Conservation (phyloP, 2,329 filamentous ascomycete genomes). For the Tolypocladium endophyticum region DNA sequence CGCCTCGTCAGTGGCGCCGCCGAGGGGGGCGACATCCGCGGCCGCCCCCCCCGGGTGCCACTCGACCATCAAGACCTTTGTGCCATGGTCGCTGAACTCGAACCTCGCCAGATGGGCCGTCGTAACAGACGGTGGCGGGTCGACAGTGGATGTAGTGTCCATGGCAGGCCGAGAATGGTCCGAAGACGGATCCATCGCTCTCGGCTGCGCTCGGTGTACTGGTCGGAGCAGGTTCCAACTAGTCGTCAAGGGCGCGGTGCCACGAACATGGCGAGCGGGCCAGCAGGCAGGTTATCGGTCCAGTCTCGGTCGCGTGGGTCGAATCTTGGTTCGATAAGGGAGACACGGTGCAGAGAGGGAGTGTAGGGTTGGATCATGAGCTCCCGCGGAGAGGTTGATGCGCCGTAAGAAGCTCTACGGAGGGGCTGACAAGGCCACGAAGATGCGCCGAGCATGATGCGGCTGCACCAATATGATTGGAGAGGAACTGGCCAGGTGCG, state of each 20-base stretch:
- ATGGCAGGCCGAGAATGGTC: conserved; percentile 20
- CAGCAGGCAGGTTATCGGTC: background rate
- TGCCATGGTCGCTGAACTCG: conserved; percentile 80
- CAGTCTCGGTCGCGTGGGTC: background rate
- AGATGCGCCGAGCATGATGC: background rate
- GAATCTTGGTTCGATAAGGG: background rate
- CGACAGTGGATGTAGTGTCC: conserved; percentile 1
- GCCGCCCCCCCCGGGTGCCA: conserved; percentile 47
- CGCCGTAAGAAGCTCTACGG: background rate
- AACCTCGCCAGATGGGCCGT: conserved; percentile 53
- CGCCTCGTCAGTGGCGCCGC: conserved; percentile 2
- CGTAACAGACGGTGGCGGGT: conserved; percentile 3
- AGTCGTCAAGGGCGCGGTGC: conserved; percentile 3
- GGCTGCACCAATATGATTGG: background rate
- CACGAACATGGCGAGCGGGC: conserved; percentile 3
- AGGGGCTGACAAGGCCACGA: background rate
- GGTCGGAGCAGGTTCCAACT: conserved; percentile 2
- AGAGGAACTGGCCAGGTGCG: background rate
- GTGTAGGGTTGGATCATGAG: background rate
- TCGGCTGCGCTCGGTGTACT: conserved; percentile 2
- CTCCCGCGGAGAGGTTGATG: background rate
- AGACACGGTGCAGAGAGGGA: background rate
- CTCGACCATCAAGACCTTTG: conserved; percentile 88
- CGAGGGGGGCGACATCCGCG: conserved; percentile 1
- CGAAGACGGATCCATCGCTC: conserved; percentile 18